A percentile compares a stretch with the other conserved stretches of the same genome.
Evolutionary conservation across 345 rosid species (phyloP).

Genomic region (Trapa bicornis): DNA sequence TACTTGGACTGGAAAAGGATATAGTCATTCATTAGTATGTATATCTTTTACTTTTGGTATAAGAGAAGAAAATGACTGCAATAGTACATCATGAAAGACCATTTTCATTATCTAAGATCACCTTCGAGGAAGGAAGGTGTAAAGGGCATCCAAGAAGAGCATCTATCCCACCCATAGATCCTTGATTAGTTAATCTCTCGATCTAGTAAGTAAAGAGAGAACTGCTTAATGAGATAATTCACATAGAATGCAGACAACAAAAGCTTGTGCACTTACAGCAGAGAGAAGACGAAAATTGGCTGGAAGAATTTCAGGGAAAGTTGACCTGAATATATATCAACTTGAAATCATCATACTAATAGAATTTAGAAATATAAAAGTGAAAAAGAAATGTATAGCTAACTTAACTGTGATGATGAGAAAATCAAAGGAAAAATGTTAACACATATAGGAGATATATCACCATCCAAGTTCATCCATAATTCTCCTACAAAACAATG

Average conservation of each 20-base stretch:
- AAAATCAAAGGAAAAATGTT: conserved; percentile 58
- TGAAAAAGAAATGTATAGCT: neutral
- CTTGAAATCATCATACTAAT: neutral
- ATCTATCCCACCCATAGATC: conserved; percentile 79
- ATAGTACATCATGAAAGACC: neutral
- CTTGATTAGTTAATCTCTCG: conserved; percentile 62
- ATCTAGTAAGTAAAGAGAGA: conserved; percentile 27
- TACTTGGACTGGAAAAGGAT: neutral
- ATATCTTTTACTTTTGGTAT: neutral
- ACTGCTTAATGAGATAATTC: conserved; percentile 1
- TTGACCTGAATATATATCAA: conserved; percentile 32
- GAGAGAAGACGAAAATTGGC: conserved; percentile 63
- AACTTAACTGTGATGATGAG: conserved; percentile 45
- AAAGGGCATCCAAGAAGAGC: conserved; percentile 87
- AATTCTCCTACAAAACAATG: conserved; percentile 46
- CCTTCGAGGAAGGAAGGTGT: conserved; percentile 72
- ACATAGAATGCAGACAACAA: conserved; percentile 10
- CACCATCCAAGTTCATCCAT: conserved; percentile 92
- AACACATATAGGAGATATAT: conserved; percentile 71
- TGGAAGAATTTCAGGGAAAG: conserved; percentile 58
- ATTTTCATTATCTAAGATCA: conserved; percentile 11
- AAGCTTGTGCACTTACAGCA: conserved; percentile 36
- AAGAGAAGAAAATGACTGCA: neutral
- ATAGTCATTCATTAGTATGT: neutral
- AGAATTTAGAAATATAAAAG: neutral